Conservation (phyloP, 1,139 yeast species). For the Zygosaccharomyces sapae region DNA sequence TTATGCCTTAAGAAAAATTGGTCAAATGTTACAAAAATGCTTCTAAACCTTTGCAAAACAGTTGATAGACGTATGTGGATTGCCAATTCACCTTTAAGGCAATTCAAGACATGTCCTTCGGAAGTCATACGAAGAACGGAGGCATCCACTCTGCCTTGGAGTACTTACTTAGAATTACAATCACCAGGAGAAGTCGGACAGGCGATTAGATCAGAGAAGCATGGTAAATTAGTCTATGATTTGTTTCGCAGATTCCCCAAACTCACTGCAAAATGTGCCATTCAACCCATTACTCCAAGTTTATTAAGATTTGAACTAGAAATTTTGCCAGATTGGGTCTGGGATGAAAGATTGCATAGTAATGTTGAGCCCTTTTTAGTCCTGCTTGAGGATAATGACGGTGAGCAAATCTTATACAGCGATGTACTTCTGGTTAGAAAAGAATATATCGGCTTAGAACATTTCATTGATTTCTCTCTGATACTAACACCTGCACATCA, state of each 20-base stretch:
- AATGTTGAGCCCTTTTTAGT: constrained; percentile 61
- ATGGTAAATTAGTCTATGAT: constrained; percentile 59
- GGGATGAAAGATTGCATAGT: constrained; percentile 68
- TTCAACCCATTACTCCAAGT: constrained; percentile 77
- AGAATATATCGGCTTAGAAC: constrained; percentile 49
- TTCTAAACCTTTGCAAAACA: constrained; percentile 71
- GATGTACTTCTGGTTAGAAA: constrained; percentile 54
- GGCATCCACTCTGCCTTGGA: constrained; percentile 79
- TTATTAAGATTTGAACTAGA: constrained; percentile 63
- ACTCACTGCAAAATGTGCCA: constrained; percentile 51
- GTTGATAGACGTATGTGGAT: constrained; percentile 81
- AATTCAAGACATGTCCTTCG: constrained; percentile 61
- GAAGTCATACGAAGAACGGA: constrained; percentile 75
- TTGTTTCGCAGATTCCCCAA: constrained; percentile 70
- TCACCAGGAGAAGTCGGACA: constrained; percentile 76
- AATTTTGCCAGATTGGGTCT: constrained; percentile 68
- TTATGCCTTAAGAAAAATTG: constrained; percentile 67
- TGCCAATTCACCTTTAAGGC: constrained; percentile 81
- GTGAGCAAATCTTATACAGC: constrained; percentile 61
- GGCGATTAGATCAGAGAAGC: constrained; percentile 67
- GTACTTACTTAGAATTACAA: constrained; percentile 53
- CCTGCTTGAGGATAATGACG: constrained; percentile 79
- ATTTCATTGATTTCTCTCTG: constrained; percentile 61
- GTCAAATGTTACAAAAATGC: constrained; percentile 57
- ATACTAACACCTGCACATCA: constrained; percentile 38